phyloP scores from a whole-genome alignment of 108 stramenopile species.

The Discostella pseudostelligera region DNA sequence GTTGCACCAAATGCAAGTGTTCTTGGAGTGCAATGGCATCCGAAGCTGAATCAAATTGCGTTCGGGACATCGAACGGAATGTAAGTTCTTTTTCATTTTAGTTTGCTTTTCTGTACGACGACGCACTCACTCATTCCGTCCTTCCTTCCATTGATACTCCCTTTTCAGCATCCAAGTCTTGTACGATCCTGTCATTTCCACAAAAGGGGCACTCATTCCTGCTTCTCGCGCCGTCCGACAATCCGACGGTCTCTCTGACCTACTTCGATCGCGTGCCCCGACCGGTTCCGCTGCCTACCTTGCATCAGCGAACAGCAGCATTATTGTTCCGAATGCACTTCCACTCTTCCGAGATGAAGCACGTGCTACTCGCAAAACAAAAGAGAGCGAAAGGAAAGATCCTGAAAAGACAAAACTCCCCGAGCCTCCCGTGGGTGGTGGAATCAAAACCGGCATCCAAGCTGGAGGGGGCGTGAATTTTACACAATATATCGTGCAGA shows the following conservation, averaged over 20 bases:
- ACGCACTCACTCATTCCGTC: not conserved
- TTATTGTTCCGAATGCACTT: conserved; percentile 67
- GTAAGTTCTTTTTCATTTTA: conserved; percentile 15
- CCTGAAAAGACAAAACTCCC: conserved; percentile 62
- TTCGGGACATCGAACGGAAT: conserved; percentile 61
- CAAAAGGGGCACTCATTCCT: conserved; percentile 72
- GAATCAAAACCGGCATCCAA: conserved; percentile 63
- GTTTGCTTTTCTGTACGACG: not conserved
- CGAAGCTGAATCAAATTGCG: conserved; percentile 81
- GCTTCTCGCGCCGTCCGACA: conserved; percentile 42
- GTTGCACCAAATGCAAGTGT: conserved; percentile 38
- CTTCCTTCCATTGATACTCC: not conserved
- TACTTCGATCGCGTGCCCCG: conserved; percentile 71
- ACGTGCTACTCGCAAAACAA: conserved; percentile 53
- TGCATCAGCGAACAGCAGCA: conserved; percentile 42
- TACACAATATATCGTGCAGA: conserved; percentile 63
- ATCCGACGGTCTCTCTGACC: conserved; percentile 67
- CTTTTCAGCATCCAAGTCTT: conserved; percentile 51
- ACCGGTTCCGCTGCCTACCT: conserved; percentile 61
- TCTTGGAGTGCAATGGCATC: conserved; percentile 73
- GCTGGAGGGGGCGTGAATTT: conserved; percentile 53
- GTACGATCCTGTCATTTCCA: conserved; percentile 55
- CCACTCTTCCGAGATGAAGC: conserved; percentile 70
- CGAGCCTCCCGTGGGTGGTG: conserved; percentile 72
- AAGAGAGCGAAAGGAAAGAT: conserved; percentile 58